Evolutionary conservation across 108 stramenopile species (phyloP), one percentile per base, ranked within the genome.

Genomic region (Pseudonitzschia delicatissima): DNA sequence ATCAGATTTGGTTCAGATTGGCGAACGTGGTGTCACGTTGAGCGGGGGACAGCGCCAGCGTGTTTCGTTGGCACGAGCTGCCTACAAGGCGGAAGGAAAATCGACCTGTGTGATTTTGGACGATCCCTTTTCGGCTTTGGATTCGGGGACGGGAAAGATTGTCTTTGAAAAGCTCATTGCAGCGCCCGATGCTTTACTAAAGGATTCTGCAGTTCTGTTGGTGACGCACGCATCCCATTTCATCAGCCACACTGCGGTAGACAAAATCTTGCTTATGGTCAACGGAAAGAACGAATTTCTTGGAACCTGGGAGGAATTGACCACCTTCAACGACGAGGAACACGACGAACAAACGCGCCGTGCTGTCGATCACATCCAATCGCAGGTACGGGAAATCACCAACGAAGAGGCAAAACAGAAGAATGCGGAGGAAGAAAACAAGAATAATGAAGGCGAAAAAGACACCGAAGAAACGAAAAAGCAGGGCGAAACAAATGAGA

Each of bases 71-170:
- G 92, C 92, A 11, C 33, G 92, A 9, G 88, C 86, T 17, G 87
- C 90, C n/a, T 97, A 97, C 76, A 66, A 52, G 23, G 77, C 92
- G 42, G 29, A 55, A 55, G 17, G 36, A 21, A 62, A 81, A 32
- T 86, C 92, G 0, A 77, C 85, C 50, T 32, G 97, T 7, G 62
- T 79, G 0, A 42, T 96, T 4, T 82, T 96, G 23, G 98, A 98
- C 64, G 98, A 98, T 73, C 94, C 94, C 20, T 72, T 98, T 42
- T 81, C 84, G 31, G 98, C 98, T 5, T 67, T 98, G 45, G 98
- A 98, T 82, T 80, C 93, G 7, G 77, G 83, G n/a, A 95, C 95
- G 15, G 88, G 78, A 7, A 77, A 79, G 35, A 45, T 48, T 3
- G 77, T 96, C 35, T 96, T 98, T 65, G 87, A 96, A 33, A 64